Conservation (phyloP, 2,329 filamentous ascomycete species). For the Colletotrichum eremochloae region DNA sequence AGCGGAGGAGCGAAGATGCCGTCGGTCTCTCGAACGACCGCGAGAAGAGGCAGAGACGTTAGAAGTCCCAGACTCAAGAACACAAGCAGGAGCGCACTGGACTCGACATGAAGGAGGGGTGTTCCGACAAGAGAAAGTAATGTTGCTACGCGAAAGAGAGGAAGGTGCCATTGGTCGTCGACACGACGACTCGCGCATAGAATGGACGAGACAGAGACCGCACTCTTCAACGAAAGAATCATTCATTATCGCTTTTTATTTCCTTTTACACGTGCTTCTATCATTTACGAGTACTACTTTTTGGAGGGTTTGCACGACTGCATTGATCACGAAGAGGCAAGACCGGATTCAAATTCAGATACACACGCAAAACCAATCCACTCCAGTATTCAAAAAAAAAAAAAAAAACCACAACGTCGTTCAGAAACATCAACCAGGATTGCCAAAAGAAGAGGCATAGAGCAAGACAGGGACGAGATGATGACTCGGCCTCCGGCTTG, state of each 20-base stretch:
- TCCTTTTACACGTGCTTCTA: slow-evolving; percentile 17
- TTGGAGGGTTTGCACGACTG: slow-evolving; percentile 26
- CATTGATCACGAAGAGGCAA: slow-evolving; percentile 9
- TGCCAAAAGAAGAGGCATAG: not conserved
- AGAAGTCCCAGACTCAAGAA: slow-evolving; percentile 44
- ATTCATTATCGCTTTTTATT: slow-evolving; percentile 25
- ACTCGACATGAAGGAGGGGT: not conserved
- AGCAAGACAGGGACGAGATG: not conserved
- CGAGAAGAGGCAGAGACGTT: slow-evolving; percentile 69
- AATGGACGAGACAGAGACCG: slow-evolving; percentile 27
- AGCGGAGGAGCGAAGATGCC: slow-evolving; percentile 65
- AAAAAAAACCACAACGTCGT: slow-evolving; percentile 11
- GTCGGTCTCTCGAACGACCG: slow-evolving; percentile 57
- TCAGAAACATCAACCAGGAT: not conserved
- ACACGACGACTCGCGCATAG: slow-evolving; percentile 32
- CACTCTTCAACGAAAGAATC: slow-evolving; percentile 20
- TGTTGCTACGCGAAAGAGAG: slow-evolving; percentile 9
- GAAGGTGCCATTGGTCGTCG: slow-evolving; percentile 30
- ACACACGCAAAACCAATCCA: slow-evolving; percentile 38
- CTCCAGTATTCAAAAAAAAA: slow-evolving; percentile 33
- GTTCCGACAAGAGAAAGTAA: slow-evolving; percentile 22
- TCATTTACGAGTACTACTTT: slow-evolving; percentile 20
- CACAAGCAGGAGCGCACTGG: not conserved
- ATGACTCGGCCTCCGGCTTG: not conserved
- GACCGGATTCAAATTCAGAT: slow-evolving; percentile 34